phyloP scores from a whole-genome alignment of 371 early-diverging fungal species.

The Coemansia linderi region DNA sequence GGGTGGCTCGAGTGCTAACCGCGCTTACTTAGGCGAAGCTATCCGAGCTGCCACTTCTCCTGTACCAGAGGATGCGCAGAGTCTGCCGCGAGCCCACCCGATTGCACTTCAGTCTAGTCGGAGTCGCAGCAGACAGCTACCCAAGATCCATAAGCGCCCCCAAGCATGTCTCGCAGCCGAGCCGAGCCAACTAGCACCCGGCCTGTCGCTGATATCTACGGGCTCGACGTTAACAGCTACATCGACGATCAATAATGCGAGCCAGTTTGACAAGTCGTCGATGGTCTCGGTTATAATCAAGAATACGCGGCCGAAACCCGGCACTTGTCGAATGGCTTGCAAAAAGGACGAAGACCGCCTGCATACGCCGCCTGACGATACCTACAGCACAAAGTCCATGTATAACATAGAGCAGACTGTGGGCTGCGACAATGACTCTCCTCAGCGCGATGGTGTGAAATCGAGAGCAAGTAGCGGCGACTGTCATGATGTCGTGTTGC shows the following conservation, averaged over 20 bases:
- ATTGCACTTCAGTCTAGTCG: background rate
- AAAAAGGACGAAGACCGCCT: background rate
- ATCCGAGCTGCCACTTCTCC: background rate
- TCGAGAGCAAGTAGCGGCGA: background rate
- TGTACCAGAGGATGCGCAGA: background rate
- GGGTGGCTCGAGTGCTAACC: background rate
- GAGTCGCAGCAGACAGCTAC: background rate
- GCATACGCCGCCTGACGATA: background rate
- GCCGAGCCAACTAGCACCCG: background rate
- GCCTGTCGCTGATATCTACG: background rate
- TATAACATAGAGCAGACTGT: conserved; percentile 16
- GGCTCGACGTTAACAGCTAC: conserved; percentile 2
- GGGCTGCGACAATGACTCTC: background rate
- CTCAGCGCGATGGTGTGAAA: background rate
- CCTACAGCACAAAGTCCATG: conserved; percentile 37
- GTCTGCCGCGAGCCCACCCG: background rate
- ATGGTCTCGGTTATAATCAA: background rate
- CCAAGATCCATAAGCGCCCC: background rate
- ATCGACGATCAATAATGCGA: background rate
- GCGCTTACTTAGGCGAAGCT: background rate
- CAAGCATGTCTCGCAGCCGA: background rate
- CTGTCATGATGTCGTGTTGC: conserved; percentile 24
- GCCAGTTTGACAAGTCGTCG: background rate
- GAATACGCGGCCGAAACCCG: background rate
- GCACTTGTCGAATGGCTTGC: background rate